Conservation (phyloP, 306 rosid species). For the Pterocarpus santalinus region DNA sequence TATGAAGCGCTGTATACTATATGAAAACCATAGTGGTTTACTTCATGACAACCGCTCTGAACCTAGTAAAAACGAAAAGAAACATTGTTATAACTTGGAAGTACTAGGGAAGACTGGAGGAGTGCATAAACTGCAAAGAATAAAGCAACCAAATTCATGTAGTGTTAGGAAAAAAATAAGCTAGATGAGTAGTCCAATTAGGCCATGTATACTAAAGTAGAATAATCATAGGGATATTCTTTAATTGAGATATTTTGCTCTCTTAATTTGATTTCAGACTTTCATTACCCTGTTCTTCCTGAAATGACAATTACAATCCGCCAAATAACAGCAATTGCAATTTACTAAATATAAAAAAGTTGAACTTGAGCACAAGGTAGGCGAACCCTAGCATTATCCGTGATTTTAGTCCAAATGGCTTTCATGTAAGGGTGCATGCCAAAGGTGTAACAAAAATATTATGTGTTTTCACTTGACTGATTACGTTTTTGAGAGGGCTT, state of each 20-base stretch:
- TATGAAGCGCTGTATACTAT: slow-evolving; percentile 72
- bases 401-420: too few relatives aligned
- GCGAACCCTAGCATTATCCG: too few relatives aligned
- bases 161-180: not conserved
- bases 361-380: too few relatives aligned
- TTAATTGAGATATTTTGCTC: slow-evolving; percentile 22
- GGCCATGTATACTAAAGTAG: slow-evolving; percentile 66
- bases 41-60: slow-evolving; percentile 48
- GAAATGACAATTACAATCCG: slow-evolving; percentile 26
- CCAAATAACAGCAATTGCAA: slow-evolving; percentile 9
- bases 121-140: slow-evolving; percentile 3
- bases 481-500: too few relatives aligned
- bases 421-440: too few relatives aligned
- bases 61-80: slow-evolving; percentile 54
- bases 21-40: slow-evolving; percentile 71
- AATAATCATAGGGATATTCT: slow-evolving; percentile 63
- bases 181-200: slow-evolving; percentile 18
- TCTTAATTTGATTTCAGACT: slow-evolving; percentile 46
- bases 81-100: not conserved
- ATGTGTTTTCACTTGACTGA: too few relatives aligned
- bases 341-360: too few relatives aligned
- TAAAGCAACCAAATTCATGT: not conserved
- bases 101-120: not conserved
- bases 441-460: too few relatives aligned
- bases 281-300: slow-evolving; percentile 49